Conservation (phyloP, 257 asterid species). For the Solanum microdontum region DNA sequence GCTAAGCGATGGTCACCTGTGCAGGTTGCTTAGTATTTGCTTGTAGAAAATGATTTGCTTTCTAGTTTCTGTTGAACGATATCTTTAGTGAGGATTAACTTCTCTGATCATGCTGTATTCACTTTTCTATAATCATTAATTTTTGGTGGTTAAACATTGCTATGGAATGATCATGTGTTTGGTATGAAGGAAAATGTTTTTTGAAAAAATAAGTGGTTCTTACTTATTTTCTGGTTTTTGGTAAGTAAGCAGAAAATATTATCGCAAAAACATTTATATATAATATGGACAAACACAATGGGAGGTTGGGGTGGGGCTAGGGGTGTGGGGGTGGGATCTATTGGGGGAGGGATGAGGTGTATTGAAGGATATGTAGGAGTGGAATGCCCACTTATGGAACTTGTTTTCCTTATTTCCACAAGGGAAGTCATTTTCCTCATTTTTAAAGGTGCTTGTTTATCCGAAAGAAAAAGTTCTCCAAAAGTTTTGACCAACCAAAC, state of each 20-base stretch:
- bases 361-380: not conserved
- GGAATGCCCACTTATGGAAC: not conserved
- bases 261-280: not conserved
- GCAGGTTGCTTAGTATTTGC: slow-evolving; percentile 47
- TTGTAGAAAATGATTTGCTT: slow-evolving; percentile 4
- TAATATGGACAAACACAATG: not conserved
- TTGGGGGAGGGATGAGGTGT: not conserved
- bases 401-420: not conserved
- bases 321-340: not conserved
- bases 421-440: not conserved
- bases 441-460: not conserved
- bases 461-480: not conserved
- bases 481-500: not conserved
- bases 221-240: not conserved
- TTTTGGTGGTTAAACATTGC: not conserved
- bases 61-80: not conserved
- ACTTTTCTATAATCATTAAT: not conserved
- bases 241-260: not conserved
- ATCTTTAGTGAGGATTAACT: not conserved
- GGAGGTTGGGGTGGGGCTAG: not conserved
- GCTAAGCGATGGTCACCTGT: slow-evolving; percentile 95
- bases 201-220: not conserved
- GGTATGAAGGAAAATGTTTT: not conserved
- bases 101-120: not conserved
- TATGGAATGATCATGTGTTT: not conserved